These are phyloP conservation scores for Yamadazyma siamensis DNA, from an alignment of 1,139 yeast genomes.

Conservation along the genomic window DNA sequence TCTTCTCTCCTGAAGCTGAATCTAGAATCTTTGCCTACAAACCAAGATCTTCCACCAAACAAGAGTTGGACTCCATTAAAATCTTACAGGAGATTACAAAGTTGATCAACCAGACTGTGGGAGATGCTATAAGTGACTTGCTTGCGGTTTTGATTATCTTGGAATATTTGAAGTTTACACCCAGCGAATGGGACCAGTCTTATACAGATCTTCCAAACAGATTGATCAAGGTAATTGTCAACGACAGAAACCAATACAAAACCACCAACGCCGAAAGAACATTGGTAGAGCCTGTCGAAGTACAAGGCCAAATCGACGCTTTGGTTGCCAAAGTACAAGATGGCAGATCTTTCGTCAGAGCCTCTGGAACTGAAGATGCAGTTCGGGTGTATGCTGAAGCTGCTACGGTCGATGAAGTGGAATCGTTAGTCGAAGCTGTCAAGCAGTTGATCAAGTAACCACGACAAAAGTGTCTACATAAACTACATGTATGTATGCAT, in stretches of 20 bases:
- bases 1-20: conserved; percentile 64
- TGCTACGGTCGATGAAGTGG: conserved; percentile 34
- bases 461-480: too few species aligned
- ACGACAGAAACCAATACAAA: conserved; percentile 72
- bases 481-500: neutral
- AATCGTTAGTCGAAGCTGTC: conserved; percentile 30
- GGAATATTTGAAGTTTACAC: conserved; percentile 50
- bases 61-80: conserved; percentile 41
- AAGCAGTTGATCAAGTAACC: conserved; percentile 26
- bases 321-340: conserved; percentile 52
- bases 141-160: conserved; percentile 70
- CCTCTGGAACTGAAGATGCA: conserved; percentile 98
- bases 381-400: conserved; percentile 97
- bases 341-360: conserved; percentile 92
- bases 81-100: conserved; percentile 57
- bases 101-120: conserved; percentile 92
- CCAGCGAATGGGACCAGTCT: conserved; percentile 70
- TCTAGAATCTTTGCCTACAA: conserved; percentile 25
- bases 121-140: conserved; percentile 92
- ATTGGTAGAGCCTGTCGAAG: conserved; percentile 69
- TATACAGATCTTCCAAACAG: conserved; percentile 87
- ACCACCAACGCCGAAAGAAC: conserved; percentile 91
- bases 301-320: conserved; percentile 71
- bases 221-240: conserved; percentile 75
- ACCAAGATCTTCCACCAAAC: conserved; percentile 14